phyloP scores from a whole-genome alignment of 2,329 filamentous ascomycete genomes.

The Purpureocillium takamizusanense region DNA sequence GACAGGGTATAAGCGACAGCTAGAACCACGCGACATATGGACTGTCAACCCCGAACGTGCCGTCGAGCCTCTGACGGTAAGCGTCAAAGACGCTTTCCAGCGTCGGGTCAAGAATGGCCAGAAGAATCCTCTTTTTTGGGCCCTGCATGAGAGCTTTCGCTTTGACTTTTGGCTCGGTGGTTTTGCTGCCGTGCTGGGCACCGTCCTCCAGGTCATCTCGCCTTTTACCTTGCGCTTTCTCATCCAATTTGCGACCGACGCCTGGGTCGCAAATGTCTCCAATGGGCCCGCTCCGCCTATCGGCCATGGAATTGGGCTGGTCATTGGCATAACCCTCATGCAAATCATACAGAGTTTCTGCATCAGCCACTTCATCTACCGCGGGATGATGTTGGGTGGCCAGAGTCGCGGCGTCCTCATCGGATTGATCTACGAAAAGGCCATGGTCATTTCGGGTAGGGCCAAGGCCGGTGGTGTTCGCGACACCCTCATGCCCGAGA shows the following conservation, averaged over 20 bases:
- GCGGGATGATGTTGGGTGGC: slow-evolving; percentile 85
- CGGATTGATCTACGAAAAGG: slow-evolving; percentile 82
- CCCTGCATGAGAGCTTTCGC: slow-evolving; percentile 79
- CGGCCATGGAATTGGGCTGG: slow-evolving; percentile 69
- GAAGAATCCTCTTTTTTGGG: slow-evolving; percentile 66
- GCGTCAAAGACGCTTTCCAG: slow-evolving; percentile 60
- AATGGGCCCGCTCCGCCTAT: slow-evolving; percentile 54
- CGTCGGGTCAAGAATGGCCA: slow-evolving; percentile 58
- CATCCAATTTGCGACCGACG: slow-evolving; percentile 75
- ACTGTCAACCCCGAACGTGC: slow-evolving; percentile 72
- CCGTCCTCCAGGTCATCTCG: slow-evolving; percentile 68
- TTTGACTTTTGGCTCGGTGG: slow-evolving; percentile 80
- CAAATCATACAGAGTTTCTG: slow-evolving; percentile 73
- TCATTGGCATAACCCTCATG: slow-evolving; percentile 77
- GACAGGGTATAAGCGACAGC: slow-evolving; percentile 75
- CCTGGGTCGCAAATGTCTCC: slow-evolving; percentile 55
- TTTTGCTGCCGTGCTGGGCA: slow-evolving; percentile 63
- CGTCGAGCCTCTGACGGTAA: slow-evolving; percentile 59
- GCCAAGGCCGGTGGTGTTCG: slow-evolving; percentile 71
- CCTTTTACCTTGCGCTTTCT: slow-evolving; percentile 81
- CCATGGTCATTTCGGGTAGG: slow-evolving; percentile 78
- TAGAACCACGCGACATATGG: slow-evolving; percentile 84
- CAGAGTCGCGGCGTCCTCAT: slow-evolving; percentile 76
- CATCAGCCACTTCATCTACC: slow-evolving; percentile 87
- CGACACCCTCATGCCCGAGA: slow-evolving; percentile 16